Percentiles rank a stretch among this genome's conserved stretches.
Evolutionary conservation across 2,329 filamentous ascomycete genomes (phyloP).

Genomic region (Sporothrix brunneoviolacea): DNA sequence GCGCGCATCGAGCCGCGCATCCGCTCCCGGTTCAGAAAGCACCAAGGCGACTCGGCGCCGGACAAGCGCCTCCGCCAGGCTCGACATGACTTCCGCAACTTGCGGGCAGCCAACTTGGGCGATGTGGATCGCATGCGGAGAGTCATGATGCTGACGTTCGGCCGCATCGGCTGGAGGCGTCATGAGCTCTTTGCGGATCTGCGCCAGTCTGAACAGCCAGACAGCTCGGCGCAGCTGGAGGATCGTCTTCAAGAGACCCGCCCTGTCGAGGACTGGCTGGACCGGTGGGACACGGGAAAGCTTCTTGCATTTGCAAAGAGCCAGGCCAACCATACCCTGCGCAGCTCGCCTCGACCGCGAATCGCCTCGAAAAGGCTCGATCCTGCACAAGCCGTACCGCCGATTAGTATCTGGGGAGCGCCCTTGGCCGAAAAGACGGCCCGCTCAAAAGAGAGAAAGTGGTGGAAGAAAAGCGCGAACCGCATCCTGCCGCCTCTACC

Average conservation of each 20-base stretch:
- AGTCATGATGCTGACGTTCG: constrained; percentile 46
- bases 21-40: constrained; percentile 38
- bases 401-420: constrained; percentile 44
- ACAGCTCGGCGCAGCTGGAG: constrained; percentile 36
- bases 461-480: constrained; percentile 40
- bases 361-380: constrained; percentile 27
- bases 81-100: constrained; percentile 35
- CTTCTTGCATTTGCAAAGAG: constrained; percentile 35
- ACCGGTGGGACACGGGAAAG: constrained; percentile 43
- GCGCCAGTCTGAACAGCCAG: constrained; percentile 28
- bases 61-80: constrained; percentile 34
- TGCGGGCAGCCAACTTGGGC: constrained; percentile 49
- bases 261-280: constrained; percentile 34
- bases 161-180: constrained; percentile 44
- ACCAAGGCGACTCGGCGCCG: constrained; percentile 24
- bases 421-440: constrained; percentile 33
- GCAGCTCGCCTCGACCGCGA: constrained; percentile 23
- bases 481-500: constrained; percentile 50
- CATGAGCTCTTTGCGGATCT: constrained; percentile 40
- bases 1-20: constrained; percentile 38
- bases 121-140: constrained; percentile 38
- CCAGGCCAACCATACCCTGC: constrained; percentile 30
- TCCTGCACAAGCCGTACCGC: constrained; percentile 32
- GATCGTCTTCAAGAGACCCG: background rate
- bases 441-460: constrained; percentile 38